Evolutionary conservation across 2,329 filamentous ascomycete genomes (phyloP).

Genomic region (Fusarium sp.): DNA sequence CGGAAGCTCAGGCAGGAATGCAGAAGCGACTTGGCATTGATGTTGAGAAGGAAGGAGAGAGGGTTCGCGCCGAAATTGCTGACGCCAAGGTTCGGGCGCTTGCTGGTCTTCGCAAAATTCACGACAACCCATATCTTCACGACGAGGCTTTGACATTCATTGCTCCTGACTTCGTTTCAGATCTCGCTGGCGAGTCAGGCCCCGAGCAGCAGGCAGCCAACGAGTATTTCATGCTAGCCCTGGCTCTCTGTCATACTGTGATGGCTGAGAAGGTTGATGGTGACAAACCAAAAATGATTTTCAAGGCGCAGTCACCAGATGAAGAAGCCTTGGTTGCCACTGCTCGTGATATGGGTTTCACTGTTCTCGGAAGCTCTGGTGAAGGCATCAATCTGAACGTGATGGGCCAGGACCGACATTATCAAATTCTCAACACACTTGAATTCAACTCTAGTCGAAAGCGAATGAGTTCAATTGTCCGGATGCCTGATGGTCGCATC

Average conservation of each 20-base stretch:
- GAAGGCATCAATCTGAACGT: conserved; percentile 88
- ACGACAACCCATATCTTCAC: conserved; percentile 90
- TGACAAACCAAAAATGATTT: conserved; percentile 89
- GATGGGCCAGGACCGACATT: conserved; percentile 84
- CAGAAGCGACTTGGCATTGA: conserved; percentile 89
- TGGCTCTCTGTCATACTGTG: conserved; percentile 96
- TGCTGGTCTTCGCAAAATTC: conserved; percentile 73
- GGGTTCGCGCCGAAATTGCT: conserved; percentile 79
- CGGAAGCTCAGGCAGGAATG: conserved; percentile 95
- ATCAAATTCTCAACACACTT: conserved; percentile 89
- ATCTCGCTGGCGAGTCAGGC: conserved; percentile 80
- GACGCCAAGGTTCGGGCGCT: conserved; percentile 78
- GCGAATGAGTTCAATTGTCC: conserved; percentile 95
- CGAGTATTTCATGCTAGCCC: conserved; percentile 90
- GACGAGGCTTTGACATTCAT: conserved; percentile 93
- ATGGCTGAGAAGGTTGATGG: conserved; percentile 89
- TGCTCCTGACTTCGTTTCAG: conserved; percentile 85
- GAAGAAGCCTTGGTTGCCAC: conserved; percentile 94
- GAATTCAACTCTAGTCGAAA: conserved; percentile 98
- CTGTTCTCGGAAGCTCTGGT: conserved; percentile 79
- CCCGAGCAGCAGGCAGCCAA: conserved; percentile 79
- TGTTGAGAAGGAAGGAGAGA: conserved; percentile 79
- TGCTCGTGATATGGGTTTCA: conserved; percentile 94
- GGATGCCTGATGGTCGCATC: conserved; percentile 91
- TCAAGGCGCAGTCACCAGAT: conserved; percentile 97